These are phyloP conservation scores for Globisporangium carolinianum DNA, from an alignment of 352 stramenopile genomes.

Conservation along the genomic window DNA sequence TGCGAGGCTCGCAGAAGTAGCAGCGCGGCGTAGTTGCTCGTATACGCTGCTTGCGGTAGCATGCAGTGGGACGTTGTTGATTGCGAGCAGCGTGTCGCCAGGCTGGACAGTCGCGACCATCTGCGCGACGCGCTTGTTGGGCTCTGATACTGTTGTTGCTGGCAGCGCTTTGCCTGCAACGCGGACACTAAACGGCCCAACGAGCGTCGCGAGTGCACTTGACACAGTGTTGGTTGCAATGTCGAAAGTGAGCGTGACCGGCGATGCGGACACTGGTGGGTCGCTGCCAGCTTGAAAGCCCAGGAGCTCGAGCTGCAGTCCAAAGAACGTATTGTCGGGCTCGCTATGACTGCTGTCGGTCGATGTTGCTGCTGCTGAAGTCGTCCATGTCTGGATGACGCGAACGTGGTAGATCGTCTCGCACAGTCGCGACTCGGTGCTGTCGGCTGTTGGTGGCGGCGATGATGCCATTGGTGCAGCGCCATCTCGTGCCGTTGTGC, in stretches of 20 bases:
- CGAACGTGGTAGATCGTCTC: slow-evolving; percentile 25
- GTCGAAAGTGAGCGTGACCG: slow-evolving; percentile 4
- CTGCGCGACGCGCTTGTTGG: slow-evolving; percentile 27
- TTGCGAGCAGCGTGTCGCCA: slow-evolving; percentile 32
- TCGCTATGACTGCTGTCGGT: background rate
- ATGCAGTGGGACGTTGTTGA: slow-evolving; percentile 31
- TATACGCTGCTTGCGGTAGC: slow-evolving; percentile 3
- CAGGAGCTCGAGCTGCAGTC: slow-evolving; percentile 34
- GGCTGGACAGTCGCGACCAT: slow-evolving; percentile 29
- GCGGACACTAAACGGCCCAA: slow-evolving; percentile 24
- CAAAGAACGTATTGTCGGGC: slow-evolving; percentile 26
- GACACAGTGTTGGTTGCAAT: background rate
- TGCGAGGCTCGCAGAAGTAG: slow-evolving; percentile 25
- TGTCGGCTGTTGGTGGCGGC: no score
- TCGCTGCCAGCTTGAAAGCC: slow-evolving; percentile 6
- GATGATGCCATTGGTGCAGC: no score
- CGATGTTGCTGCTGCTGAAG: background rate
- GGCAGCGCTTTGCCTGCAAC: slow-evolving; percentile 20
- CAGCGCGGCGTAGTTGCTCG: slow-evolving; percentile 19
- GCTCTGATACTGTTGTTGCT: slow-evolving; percentile 2
- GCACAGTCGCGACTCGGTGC: no score
- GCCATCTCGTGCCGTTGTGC: no score
- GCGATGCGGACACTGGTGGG: background rate
- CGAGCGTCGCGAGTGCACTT: slow-evolving; percentile 12
- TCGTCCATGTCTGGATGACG: slow-evolving; percentile 22